phyloP scores from a whole-genome alignment of 2,329 filamentous ascomycete species.

The Talaromyces sp. region DNA sequence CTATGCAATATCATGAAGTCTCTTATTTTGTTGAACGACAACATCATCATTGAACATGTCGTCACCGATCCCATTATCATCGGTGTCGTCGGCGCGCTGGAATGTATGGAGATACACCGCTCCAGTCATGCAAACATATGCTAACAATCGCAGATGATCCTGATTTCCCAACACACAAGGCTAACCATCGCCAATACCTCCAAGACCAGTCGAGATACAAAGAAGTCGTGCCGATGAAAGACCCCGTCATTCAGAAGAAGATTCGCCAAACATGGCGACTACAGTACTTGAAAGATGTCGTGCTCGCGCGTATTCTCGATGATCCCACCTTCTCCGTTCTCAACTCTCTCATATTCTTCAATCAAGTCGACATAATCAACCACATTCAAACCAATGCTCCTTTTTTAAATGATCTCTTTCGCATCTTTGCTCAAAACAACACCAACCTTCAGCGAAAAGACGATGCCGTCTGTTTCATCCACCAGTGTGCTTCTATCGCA shows the following conservation, averaged over 20 bases:
- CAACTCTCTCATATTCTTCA: constrained; percentile 97
- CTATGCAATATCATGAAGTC: constrained; percentile 98
- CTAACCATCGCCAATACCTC: constrained; percentile 91
- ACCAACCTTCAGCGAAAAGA: constrained; percentile 70
- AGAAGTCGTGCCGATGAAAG: constrained; percentile 89
- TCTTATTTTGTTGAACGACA: constrained; percentile 90
- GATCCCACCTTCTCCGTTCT: constrained; percentile 96
- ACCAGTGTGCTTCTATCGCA: constrained; percentile 89
- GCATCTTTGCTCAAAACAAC: constrained; percentile 67
- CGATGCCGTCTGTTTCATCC: constrained; percentile 91
- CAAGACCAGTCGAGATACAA: constrained; percentile 86
- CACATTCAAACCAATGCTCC: constrained; percentile 76
- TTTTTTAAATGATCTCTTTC: constrained; percentile 82
- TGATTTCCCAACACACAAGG: constrained; percentile 95
- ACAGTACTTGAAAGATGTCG: constrained; percentile 97
- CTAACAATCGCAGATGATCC: constrained; percentile 64
- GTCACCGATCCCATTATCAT: constrained; percentile 85
- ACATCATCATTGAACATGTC: constrained; percentile 85
- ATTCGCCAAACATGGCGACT: constrained; percentile 95
- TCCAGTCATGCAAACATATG: constrained; percentile 1
- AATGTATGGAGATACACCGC: constrained; percentile 52
- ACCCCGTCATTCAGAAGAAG: constrained; percentile 74
- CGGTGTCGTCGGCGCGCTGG: constrained; percentile 89
- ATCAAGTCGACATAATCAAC: constrained; percentile 95
- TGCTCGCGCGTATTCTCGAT: constrained; percentile 89